Conservation (phyloP, 2,329 filamentous ascomycete species). For the Rutstroemia sp. region DNA sequence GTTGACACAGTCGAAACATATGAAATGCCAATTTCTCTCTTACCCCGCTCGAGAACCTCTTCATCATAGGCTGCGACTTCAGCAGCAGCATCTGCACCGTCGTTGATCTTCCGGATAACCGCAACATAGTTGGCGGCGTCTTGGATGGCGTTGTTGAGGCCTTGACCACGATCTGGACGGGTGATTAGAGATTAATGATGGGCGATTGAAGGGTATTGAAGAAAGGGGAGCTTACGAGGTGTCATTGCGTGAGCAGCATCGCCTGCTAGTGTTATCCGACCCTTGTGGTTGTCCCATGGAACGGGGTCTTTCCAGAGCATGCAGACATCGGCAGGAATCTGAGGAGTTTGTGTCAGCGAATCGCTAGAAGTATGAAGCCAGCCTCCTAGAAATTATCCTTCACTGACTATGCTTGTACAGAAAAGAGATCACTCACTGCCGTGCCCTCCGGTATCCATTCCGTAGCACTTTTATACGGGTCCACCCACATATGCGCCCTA, state of each 20-base stretch:
- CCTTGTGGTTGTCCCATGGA: neutral
- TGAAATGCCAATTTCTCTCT: neutral
- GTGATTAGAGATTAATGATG: neutral
- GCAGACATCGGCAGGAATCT: neutral
- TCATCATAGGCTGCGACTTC: neutral
- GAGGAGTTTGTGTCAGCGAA: neutral
- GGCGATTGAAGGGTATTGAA: neutral
- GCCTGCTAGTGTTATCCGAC: constrained; percentile 3
- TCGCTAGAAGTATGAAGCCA: neutral
- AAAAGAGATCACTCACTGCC: neutral
- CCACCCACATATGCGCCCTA: neutral
- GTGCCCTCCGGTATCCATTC: neutral
- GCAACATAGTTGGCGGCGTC: constrained; percentile 2
- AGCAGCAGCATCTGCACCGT: neutral
- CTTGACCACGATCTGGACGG: constrained; percentile 8
- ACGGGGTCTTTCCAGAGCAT: constrained; percentile 1
- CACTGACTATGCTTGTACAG: too few relatives aligned
- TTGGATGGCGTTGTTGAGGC: constrained; percentile 7
- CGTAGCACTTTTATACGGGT: constrained; percentile 1
- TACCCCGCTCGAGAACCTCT: neutral
- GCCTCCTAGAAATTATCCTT: neutral
- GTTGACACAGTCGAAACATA: neutral
- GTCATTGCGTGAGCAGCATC: constrained; percentile 7
- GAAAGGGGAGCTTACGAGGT: neutral
- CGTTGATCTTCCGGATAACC: neutral